Evolutionary conservation across 1,139 yeast species (phyloP), one percentile per base, ranked within the genome.

Genomic region (Candida labiduridarum): DNA sequence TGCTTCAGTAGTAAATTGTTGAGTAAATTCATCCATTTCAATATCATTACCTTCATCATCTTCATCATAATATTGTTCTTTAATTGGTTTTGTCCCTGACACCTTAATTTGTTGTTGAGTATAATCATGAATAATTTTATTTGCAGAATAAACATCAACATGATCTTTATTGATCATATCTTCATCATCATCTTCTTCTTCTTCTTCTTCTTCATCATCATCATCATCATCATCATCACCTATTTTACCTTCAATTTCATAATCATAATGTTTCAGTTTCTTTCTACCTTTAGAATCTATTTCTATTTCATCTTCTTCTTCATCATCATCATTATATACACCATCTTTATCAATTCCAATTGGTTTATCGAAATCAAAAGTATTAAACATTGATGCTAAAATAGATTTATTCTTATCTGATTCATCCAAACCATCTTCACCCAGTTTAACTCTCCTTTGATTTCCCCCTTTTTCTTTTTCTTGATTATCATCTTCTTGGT

Each of bases 351-450:
- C 46, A 8, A 84, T 55, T 8, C 73, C 82, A 34, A 83, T 62
- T 0, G 89, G 87, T 59, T 79, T 80, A 47, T 84, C 87, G 58
- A 86, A 86, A 61, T 86, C 84, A 57, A 76, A 80, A 15, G 66
- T 72, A 1, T 66, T 69, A 50, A 87, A 70, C 49, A 86, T 66
- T 2, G 79, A 72, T 0, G 84, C 83, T 47, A 87, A 68, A 4
- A 85, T 74, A 34, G 78, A 67, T 52, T 72, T 75, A 53, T 76
- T 78, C 49, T 67, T 69, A 15, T 55, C 61, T 7, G 50, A 56
- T 51, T 69, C 74, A 9, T 59, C 56, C 53, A 65, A 63, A 8
- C 53, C 4, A 19, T 19, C 62, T 18, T 63, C 69, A 35, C 12
- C 4, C 3, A 4, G 4, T 8, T 10, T 11, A 35, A 18, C 10